Percentiles rank a stretch among this genome's conserved stretches.
Evolutionary conservation across 768 basidiomycete species (phyloP).

Genomic region (Dioszegia hungarica): DNA sequence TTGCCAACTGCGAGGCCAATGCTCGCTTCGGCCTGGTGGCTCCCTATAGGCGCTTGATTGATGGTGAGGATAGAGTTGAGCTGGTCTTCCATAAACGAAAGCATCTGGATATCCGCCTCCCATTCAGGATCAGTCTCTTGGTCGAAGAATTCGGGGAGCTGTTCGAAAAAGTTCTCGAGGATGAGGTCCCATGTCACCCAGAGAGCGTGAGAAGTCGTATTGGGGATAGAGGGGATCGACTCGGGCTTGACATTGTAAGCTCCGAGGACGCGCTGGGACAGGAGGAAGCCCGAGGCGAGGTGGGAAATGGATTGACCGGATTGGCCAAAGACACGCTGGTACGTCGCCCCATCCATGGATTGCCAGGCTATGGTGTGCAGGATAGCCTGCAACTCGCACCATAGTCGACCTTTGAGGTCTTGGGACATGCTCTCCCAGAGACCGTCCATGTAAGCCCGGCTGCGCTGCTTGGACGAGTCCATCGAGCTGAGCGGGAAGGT

Average conservation of each 20-base stretch:
- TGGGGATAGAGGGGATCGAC: slow-evolving; percentile 32
- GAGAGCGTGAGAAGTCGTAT: slow-evolving; percentile 24
- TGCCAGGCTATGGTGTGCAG: slow-evolving; percentile 43
- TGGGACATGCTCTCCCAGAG: slow-evolving; percentile 26
- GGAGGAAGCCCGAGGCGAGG: slow-evolving; percentile 32
- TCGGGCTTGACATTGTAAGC: slow-evolving; percentile 30
- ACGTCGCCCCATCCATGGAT: slow-evolving; percentile 17
- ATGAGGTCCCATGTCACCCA: slow-evolving; percentile 44
- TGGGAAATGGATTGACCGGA: slow-evolving; percentile 26
- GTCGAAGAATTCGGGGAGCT: slow-evolving; percentile 34
- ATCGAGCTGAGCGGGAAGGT: slow-evolving; percentile 33
- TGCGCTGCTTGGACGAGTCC: slow-evolving; percentile 9
- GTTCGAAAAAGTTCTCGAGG: slow-evolving; percentile 42
- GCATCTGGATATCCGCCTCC: slow-evolving; percentile 24
- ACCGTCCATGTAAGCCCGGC: slow-evolving; percentile 19
- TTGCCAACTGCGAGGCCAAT: slow-evolving; percentile 11
- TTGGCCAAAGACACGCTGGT: slow-evolving; percentile 32
- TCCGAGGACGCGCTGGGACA: slow-evolving; percentile 34
- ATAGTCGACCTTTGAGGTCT: slow-evolving; percentile 24
- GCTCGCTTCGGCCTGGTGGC: not conserved
- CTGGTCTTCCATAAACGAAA: slow-evolving; percentile 43
- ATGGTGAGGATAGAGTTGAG: slow-evolving; percentile 25
- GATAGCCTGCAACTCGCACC: slow-evolving; percentile 30
- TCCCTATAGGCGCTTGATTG: slow-evolving; percentile 6
- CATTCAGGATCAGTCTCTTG: slow-evolving; percentile 13